Evolutionary conservation across 257 asterid genomes (phyloP).

Genomic region (Solanum lycopersicoides): DNA sequence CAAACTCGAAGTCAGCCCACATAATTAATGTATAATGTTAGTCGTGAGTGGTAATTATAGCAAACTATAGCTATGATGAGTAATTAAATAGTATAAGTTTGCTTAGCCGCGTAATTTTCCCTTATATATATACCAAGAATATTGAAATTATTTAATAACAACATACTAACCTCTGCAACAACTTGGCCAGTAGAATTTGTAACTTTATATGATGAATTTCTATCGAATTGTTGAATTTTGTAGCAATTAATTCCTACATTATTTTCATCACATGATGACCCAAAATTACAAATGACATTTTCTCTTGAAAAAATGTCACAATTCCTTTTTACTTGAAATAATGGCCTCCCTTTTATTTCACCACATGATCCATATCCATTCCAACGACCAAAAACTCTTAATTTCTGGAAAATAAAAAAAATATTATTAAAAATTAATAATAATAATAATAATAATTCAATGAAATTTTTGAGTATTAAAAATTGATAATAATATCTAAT

Average conservation of each 20-base stretch:
- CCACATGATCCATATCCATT: constrained; percentile 45
- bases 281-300: constrained; percentile 26
- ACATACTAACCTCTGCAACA: constrained; percentile 55
- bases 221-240: constrained; percentile 28
- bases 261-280: constrained; percentile 10
- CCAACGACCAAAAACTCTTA: constrained; percentile 32
- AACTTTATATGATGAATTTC: constrained; percentile 44
- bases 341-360: constrained; percentile 22
- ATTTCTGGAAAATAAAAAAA: constrained; percentile 21
- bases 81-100: too few relatives aligned
- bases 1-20: too few relatives aligned
- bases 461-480: background rate
- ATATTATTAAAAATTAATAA: background rate
- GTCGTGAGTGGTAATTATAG: too few relatives aligned
- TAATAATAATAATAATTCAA: background rate
- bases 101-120: too few relatives aligned
- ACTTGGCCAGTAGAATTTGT: constrained; percentile 35
- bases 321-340: constrained; percentile 48
- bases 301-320: constrained; percentile 10
- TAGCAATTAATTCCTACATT: constrained; percentile 18
- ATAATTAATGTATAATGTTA: too few relatives aligned
- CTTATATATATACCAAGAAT: too few relatives aligned
- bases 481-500: background rate
- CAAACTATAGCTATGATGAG: too few relatives aligned
- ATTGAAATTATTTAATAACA: background rate